phyloP scores from a whole-genome alignment of 2,329 filamentous ascomycete genomes.

The Trichophyton equinum region DNA sequence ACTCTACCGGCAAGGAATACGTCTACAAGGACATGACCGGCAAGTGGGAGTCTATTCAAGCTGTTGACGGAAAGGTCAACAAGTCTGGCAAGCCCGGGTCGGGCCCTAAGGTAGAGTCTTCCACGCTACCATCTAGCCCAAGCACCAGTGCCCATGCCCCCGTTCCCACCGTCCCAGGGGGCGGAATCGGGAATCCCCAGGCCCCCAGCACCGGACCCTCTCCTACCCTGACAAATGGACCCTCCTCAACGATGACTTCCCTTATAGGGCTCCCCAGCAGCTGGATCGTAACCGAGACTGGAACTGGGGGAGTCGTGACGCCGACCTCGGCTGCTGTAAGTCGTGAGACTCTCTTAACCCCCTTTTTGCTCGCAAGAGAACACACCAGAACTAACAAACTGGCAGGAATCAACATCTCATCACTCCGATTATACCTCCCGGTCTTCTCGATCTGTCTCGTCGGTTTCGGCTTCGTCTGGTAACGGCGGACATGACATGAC shows the following conservation, averaged over 20 bases:
- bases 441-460: slow-evolving; percentile 1
- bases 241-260: slow-evolving; percentile 32
- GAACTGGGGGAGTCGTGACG: slow-evolving; percentile 66
- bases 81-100: slow-evolving; percentile 45
- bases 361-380: neutral
- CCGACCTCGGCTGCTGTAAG: slow-evolving; percentile 54
- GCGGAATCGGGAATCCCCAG: slow-evolving; percentile 4
- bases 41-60: slow-evolving; percentile 66
- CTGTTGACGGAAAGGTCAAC: slow-evolving; percentile 67
- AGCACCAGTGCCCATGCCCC: slow-evolving; percentile 33
- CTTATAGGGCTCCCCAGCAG: slow-evolving; percentile 55
- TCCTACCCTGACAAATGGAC: slow-evolving; percentile 19
- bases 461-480: neutral
- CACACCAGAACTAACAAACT: slow-evolving; percentile 1
- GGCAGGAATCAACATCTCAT: slow-evolving; percentile 11
- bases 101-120: slow-evolving; percentile 30
- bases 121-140: slow-evolving; percentile 46
- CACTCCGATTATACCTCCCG: slow-evolving; percentile 1
- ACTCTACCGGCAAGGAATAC: slow-evolving; percentile 82
- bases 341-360: slow-evolving; percentile 35
- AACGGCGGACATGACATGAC: neutral
- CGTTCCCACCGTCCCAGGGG: neutral
- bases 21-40: slow-evolving; percentile 67
- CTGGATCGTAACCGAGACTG: slow-evolving; percentile 66
- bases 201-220: neutral